A percentile compares a stretch with the other conserved stretches of the same genome.
Conservation (phyloP, 441 rosid species). For the Erodium chrysanthum region DNA sequence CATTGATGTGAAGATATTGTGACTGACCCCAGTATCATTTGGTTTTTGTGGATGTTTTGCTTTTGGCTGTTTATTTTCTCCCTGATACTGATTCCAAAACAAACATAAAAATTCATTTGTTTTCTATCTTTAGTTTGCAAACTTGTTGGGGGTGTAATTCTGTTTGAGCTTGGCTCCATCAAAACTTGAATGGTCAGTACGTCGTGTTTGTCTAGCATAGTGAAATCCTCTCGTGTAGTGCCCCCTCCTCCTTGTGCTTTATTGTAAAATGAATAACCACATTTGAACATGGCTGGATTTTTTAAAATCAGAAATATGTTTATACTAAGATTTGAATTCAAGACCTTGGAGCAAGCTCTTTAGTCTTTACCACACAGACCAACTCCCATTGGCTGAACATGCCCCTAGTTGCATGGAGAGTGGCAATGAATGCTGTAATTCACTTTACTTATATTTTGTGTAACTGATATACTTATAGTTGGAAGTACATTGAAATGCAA, state of each 20-base stretch:
- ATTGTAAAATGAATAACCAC: background rate
- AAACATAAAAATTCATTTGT: background rate
- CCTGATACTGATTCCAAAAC: background rate
- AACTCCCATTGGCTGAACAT: background rate
- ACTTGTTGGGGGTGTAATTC: background rate
- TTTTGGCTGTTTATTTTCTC: background rate
- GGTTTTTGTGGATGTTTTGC: background rate
- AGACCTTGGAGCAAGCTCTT: background rate
- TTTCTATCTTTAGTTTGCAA: background rate
- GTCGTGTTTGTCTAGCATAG: background rate
- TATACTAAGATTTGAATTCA: background rate
- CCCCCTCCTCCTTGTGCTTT: background rate
- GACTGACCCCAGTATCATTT: background rate
- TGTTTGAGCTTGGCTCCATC: background rate
- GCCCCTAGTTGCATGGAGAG: background rate
- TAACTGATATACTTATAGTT: background rate
- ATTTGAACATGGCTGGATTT: background rate
- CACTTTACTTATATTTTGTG: background rate
- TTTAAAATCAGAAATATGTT: background rate
- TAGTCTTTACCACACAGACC: background rate
- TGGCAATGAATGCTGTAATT: background rate
- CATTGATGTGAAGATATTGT: background rate
- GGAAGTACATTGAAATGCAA: background rate
- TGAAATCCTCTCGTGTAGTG: background rate
- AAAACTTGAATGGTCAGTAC: background rate